Evolutionary conservation across 2,329 filamentous ascomycete species (phyloP), one percentile per base, ranked within the genome.

Genomic region (Elsinoe perseae): DNA sequence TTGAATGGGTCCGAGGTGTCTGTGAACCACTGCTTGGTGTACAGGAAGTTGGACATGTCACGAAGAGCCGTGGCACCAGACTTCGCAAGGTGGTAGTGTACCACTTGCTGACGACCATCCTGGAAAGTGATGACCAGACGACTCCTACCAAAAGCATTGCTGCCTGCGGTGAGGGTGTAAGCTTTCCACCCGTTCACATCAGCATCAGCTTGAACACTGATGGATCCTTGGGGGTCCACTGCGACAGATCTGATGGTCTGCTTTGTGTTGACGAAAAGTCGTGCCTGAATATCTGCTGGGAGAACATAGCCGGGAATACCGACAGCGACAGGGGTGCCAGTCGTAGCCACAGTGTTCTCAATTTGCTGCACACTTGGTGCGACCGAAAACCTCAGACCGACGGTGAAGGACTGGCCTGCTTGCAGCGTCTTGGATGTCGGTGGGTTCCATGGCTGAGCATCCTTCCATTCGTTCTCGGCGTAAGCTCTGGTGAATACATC

Each of bases 51-150:
- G 0, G 79, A 80, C 0, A 82, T 67, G 23, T 78, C 72, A 1
- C 67, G 63, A 2, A 82, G 62, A 0, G 73, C 66, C 1, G 76
- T 68, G 0, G 75, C 68, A 0, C 69, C 73, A 0, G 75, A 59
- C 50, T 80, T 79, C 0, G 76, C 78, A 52, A 83, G 66, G 57
- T 72, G 78, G 67, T 83, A 83, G 50, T 83, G 80, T 1, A 83
- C 68, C 0, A 76, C 77, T 63, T 83, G 80, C 0, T 65, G 66
- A 54, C 70, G 75, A 1, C 70, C 73, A 46, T 80, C 73, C 0
- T 66, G 63, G 60, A 81, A 83, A 0, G 60, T 63, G 27, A 83
- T 69, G 0, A 71, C 74, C 1, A 82, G 62, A 16, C 74, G 72
- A 2, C 69, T 72, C 23, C 80, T 72, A 3, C 80, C 80, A 73